Conservation (phyloP, 2,329 filamentous ascomycete genomes). For the Fusarium hostae region DNA sequence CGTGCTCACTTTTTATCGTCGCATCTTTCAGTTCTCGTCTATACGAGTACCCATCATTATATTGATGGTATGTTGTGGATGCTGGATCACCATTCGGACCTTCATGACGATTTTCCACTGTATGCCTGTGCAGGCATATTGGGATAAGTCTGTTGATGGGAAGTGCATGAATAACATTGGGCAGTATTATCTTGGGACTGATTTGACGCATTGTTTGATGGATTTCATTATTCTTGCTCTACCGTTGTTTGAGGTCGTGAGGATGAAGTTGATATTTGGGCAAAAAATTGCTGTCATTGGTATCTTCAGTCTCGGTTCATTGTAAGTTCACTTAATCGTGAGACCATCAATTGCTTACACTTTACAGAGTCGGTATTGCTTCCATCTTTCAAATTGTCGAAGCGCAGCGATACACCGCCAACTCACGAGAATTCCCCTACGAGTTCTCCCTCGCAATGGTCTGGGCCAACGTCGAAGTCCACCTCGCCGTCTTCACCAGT, state of each 20-base stretch:
- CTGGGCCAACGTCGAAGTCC: conserved; percentile 28
- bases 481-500: conserved; percentile 32
- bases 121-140: conserved; percentile 28
- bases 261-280: conserved; percentile 19
- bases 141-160: conserved; percentile 26
- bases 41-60: conserved; percentile 45
- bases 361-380: conserved; percentile 18
- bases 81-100: conserved; percentile 45
- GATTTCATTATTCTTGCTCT: conserved; percentile 28
- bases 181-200: conserved; percentile 21
- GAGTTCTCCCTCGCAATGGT: conserved; percentile 31
- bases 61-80: conserved; percentile 34
- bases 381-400: conserved; percentile 32
- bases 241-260: conserved; percentile 19
- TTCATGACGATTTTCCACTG: conserved; percentile 35
- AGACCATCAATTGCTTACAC: background rate
- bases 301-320: conserved; percentile 26
- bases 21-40: conserved; percentile 42
- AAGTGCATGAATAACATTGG: conserved; percentile 17
- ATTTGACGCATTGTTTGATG: conserved; percentile 31
- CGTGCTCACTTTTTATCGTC: conserved; percentile 46
- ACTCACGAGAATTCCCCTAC: conserved; percentile 27
- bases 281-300: conserved; percentile 31
- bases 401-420: conserved; percentile 13
- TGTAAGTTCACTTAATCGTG: background rate